phyloP scores from a whole-genome alignment of 2,329 filamentous ascomycete genomes.

The Ceratocystiopsis brevicomis region DNA sequence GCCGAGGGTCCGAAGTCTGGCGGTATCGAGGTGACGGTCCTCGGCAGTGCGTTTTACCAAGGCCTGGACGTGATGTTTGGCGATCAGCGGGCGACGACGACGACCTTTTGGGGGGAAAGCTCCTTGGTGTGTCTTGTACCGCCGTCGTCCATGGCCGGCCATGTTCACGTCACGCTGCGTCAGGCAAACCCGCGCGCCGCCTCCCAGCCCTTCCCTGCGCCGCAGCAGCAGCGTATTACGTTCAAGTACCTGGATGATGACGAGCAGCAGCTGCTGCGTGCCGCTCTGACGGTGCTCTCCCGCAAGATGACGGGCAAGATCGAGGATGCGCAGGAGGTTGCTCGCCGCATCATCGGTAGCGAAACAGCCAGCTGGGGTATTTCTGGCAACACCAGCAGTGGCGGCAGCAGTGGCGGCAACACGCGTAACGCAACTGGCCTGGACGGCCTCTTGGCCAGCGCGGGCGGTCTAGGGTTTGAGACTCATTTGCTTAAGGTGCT shows the following conservation, averaged over 20 bases:
- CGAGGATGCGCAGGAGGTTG: constrained; percentile 41
- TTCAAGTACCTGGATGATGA: constrained; percentile 63
- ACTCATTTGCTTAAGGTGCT: constrained; percentile 51
- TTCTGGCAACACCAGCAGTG: constrained; percentile 9
- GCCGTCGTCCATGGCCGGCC: constrained; percentile 45
- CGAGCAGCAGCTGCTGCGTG: constrained; percentile 48
- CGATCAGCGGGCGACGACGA: constrained; percentile 41
- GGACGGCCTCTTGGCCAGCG: background rate
- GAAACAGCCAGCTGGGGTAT: constrained; percentile 27
- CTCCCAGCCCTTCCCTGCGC: constrained; percentile 15
- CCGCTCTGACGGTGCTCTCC: constrained; percentile 41
- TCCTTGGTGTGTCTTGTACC: constrained; percentile 66
- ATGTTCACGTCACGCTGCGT: constrained; percentile 53
- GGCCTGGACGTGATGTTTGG: constrained; percentile 75
- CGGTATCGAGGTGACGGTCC: constrained; percentile 70
- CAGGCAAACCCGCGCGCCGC: constrained; percentile 21
- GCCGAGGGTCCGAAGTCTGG: constrained; percentile 64
- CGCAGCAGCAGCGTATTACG: constrained; percentile 23
- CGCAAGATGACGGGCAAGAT: constrained; percentile 44
- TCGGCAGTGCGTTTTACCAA: constrained; percentile 62
- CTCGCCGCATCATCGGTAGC: constrained; percentile 37
- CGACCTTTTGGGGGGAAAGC: constrained; percentile 62
- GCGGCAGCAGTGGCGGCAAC: constrained; percentile 23
- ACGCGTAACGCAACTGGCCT: constrained; percentile 12
- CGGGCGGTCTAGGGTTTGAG: constrained; percentile 35